Base-by-base conservation (phyloP, 2,329 filamentous ascomycete genomes). In the Plenodomus lindquistii region DNA sequence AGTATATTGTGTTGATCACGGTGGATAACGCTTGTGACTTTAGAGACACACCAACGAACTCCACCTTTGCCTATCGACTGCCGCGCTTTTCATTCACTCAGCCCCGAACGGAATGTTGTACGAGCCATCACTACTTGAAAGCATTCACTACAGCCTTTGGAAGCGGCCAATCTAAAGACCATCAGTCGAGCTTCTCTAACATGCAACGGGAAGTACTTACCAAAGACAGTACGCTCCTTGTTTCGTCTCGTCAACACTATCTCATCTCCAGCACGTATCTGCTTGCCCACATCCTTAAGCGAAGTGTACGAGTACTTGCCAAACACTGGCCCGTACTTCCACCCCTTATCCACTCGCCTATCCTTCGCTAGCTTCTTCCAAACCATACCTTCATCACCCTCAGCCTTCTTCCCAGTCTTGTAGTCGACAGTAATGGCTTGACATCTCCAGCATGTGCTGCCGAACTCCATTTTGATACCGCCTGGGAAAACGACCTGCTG, bases 371-470 rank as follows among this genome's bases (percentile, higher is more conserved):
- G 72, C 61, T 85, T 84, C 75, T 89, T 90, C 54, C 90, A 73
- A 15, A 88, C 79, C 34, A 73, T 75, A n/a, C 84, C 85, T 29
- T 74, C 69, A 60, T 84, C 81, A 2, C 82, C 83, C 1, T 73
- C 72, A 0, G 80, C 83, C 36, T 76, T 73, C 41, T 78, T 79
- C 6, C 88, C 88, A 0, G 84, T 88, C 18, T 73, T 65, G 65
- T 88, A 89, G 72, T 91, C 85, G 48, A 91, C 81, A 69, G 89
- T 90, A 52, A 91, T 74, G 51, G 85, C 88, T 22, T 77, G 73
- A 69, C 88, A 92, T 34, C 88, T 77, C 27, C 77, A 80, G 65
- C 87, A 91, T 67, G 91, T 88, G 4, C 45, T 29, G 4, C 48
- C 43, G 18, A 50, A 52, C n/a, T 52, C 42, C 48, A 52, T 52